Percentiles rank a stretch among this genome's conserved stretches.
phyloP scores from a whole-genome alignment of 139 green algal species.

The Closterium sp. region DNA sequence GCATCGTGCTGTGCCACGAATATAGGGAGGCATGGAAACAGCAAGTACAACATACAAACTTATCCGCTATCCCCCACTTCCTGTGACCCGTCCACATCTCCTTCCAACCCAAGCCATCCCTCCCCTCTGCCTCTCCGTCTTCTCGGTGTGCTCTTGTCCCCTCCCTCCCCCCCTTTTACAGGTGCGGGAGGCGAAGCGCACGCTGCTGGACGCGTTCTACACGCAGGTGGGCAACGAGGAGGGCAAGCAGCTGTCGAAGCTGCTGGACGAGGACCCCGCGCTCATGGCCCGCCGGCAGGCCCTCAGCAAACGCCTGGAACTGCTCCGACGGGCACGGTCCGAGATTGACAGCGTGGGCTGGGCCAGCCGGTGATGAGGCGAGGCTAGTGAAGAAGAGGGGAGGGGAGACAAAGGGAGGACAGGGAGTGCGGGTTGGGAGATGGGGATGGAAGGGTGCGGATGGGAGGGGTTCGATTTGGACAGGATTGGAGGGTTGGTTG shows the following conservation, averaged over 20 bases:
- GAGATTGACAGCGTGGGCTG: conserved; percentile 36
- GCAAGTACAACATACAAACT: too few relatives aligned
- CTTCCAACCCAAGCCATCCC: too few relatives aligned
- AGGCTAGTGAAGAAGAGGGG: too few relatives aligned
- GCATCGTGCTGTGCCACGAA: neutral
- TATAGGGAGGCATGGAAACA: too few relatives aligned
- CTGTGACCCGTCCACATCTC: too few relatives aligned
- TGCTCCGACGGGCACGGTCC: conserved; percentile 21
- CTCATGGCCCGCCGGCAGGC: conserved; percentile 10
- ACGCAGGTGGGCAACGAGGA: neutral
- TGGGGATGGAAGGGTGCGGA: too few relatives aligned
- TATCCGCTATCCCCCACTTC: too few relatives aligned
- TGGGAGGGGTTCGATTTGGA: too few relatives aligned
- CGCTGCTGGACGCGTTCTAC: conserved; percentile 42
- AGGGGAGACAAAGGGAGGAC: too few relatives aligned
- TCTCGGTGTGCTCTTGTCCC: neutral
- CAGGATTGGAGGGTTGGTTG: too few relatives aligned
- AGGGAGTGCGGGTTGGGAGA: too few relatives aligned
- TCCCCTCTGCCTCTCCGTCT: too few relatives aligned
- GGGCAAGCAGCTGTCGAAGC: conserved; percentile 1
- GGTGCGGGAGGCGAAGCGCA: conserved; percentile 34
- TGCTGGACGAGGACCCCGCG: conserved; percentile 34
- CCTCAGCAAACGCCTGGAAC: conserved; percentile 14
- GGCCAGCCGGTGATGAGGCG: neutral
- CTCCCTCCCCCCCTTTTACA: neutral